These are phyloP conservation scores for Inga oerstediana DNA, from an alignment of 306 rosid genomes.

Conservation along the genomic window DNA sequence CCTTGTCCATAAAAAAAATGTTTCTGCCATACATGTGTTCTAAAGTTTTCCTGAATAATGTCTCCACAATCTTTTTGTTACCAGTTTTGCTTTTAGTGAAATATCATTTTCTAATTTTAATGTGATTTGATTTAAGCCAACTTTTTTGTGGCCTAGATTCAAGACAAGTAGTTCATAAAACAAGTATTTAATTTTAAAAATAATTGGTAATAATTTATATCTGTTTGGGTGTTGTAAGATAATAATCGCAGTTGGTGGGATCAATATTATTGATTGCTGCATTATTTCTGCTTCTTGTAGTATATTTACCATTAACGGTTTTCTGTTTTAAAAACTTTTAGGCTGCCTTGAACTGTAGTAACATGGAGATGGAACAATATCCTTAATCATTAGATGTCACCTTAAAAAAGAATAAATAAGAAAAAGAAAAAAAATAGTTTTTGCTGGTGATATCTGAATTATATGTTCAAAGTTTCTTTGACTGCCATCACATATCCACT, in stretches of 20 bases:
- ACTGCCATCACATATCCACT: conserved; percentile 18
- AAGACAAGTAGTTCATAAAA: neutral
- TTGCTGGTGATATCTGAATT: conserved; percentile 5
- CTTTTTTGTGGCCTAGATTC: neutral
- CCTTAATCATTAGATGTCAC: conserved; percentile 4
- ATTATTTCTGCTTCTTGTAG: neutral
- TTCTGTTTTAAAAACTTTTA: neutral
- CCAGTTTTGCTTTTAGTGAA: neutral
- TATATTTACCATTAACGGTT: conserved; percentile 1
- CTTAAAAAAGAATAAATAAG: neutral
- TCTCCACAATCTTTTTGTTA: neutral
- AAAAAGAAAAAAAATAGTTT: neutral
- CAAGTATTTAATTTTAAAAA: neutral
- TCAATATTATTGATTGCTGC: neutral
- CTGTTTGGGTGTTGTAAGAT: neutral
- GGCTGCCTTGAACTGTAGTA: neutral
- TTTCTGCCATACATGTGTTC: neutral
- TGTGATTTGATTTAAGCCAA: neutral
- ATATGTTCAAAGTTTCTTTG: conserved; percentile 20
- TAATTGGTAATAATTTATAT: neutral
- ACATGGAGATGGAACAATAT: neutral
- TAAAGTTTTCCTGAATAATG: neutral
- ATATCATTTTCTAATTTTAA: neutral
- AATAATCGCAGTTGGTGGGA: neutral
- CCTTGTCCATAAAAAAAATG: neutral